Percentiles rank a stretch among this genome's conserved stretches.
These are phyloP conservation scores for Botryosphaeria dothidea DNA, from an alignment of 2,329 filamentous ascomycete genomes.

Conservation along the genomic window DNA sequence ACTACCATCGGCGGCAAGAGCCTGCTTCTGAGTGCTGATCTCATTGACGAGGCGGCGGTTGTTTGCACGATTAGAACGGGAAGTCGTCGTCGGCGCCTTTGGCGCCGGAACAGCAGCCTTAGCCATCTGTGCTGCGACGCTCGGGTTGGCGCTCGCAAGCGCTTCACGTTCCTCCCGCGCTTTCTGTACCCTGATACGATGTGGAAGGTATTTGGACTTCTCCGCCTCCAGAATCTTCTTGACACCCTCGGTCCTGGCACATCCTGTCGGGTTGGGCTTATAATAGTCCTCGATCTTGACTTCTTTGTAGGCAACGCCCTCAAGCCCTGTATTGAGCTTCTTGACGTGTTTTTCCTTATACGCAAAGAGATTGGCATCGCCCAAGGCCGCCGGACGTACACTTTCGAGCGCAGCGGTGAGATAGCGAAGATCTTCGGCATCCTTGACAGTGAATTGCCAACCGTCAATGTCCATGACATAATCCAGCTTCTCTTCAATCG, in stretches of 20 bases:
- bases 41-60: conserved; percentile 94
- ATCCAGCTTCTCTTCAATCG: conserved; percentile 65
- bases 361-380: conserved; percentile 64
- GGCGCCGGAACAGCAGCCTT: conserved; percentile 69
- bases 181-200: conserved; percentile 94
- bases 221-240: conserved; percentile 96
- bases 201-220: conserved; percentile 96
- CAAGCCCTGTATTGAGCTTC: conserved; percentile 60
- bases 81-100: conserved; percentile 81
- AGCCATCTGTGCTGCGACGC: conserved; percentile 64
- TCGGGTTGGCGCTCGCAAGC: conserved; percentile 61
- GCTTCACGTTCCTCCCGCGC: conserved; percentile 88
- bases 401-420: conserved; percentile 55
- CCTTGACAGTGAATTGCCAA: conserved; percentile 68
- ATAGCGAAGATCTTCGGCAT: conserved; percentile 65
- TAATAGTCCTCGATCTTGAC: conserved; percentile 70
- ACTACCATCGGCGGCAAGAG: conserved; percentile 56
- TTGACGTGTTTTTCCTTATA: conserved; percentile 75
- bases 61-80: conserved; percentile 90
- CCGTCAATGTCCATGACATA: conserved; percentile 70
- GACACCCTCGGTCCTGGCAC: conserved; percentile 86
- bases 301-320: conserved; percentile 54
- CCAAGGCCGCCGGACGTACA: conserved; percentile 50
- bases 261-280: conserved; percentile 81
- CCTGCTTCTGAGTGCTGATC: conserved; percentile 90